Evolutionary conservation across 2,329 filamentous ascomycete genomes (phyloP), one percentile per base, ranked within the genome.

Genomic region (Colletotrichum theobromicola): DNA sequence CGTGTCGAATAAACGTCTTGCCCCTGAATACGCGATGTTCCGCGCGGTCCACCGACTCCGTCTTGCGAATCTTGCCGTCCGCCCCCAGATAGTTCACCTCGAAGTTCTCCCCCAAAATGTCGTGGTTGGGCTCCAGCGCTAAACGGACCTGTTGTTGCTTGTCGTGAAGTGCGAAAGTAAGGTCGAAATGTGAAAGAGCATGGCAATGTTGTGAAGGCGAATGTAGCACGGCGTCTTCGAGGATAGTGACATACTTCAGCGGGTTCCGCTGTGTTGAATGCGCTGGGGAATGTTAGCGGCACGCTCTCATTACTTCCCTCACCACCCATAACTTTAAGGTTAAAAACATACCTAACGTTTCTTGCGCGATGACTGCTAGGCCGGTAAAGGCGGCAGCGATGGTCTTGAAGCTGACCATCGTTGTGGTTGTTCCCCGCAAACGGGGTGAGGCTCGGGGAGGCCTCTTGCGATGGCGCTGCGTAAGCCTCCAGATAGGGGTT

Each of bases 21-120:
- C 97, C 97, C 83, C 93, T 95, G 87, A 92, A 99, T 4, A 98
- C 93, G 79, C 93, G 94, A 85, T 98, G 94, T 28, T 93, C 91
- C 69, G 89, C 84, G 67, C 96, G 90, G 70, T 94, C 87, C 75
- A 98, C 90, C 42, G 88, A 86, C 80, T 98, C 94, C n/a, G 90
- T 87, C 26, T 87, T 85, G 65, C 85, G 87, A 46, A 98, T 84
- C 63, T 89, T 88, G 67, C 97, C 97, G 82, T 98, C 92, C 13
- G 88, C 82, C 69, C 89, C 92, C 55, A 98, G 83, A 81, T 95
- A 93, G 50, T 93, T 90, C 62, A 99, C 87, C 65, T 90, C 90
- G 10, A 96, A 94, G 79, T 93, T 92, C 18, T 95, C 90, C 69
- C 93, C 90, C 60, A 99, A 88, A 73, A 98, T 92, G 84, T 98